phyloP scores from a whole-genome alignment of 345 rosid species.

The Salix brachista region DNA sequence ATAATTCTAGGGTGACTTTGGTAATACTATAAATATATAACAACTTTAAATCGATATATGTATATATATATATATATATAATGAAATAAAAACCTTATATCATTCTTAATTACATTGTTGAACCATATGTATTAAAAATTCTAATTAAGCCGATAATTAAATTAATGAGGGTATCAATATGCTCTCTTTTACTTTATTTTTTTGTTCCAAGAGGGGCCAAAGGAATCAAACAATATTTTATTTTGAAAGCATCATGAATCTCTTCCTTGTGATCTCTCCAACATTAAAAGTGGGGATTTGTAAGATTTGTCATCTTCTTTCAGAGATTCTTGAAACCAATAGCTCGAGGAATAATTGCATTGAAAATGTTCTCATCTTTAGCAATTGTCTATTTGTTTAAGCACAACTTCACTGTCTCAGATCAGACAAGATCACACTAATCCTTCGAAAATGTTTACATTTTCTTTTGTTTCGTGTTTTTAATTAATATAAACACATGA shows the following conservation, averaged over 20 bases:
- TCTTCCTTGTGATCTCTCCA: background rate
- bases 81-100: too few relatives aligned
- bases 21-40: too few relatives aligned
- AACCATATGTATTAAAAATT: background rate
- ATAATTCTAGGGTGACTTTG: too few relatives aligned
- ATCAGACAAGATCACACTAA: background rate
- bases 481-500: background rate
- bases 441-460: background rate
- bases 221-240: background rate
- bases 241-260: background rate
- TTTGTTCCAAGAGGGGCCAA: too few relatives aligned
- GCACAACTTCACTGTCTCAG: background rate
- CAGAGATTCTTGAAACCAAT: background rate
- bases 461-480: background rate
- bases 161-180: background rate
- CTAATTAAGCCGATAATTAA: background rate
- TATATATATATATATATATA: too few relatives aligned
- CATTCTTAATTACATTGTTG: too few relatives aligned
- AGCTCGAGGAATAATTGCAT: background rate
- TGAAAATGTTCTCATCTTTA: background rate
- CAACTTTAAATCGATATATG: too few relatives aligned
- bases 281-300: conserved; percentile 1
- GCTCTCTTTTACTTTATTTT: background rate
- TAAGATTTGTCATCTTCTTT: background rate
- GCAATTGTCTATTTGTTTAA: background rate